Evolutionary conservation across 768 basidiomycete species (phyloP).

Genomic region (Russula sp.): DNA sequence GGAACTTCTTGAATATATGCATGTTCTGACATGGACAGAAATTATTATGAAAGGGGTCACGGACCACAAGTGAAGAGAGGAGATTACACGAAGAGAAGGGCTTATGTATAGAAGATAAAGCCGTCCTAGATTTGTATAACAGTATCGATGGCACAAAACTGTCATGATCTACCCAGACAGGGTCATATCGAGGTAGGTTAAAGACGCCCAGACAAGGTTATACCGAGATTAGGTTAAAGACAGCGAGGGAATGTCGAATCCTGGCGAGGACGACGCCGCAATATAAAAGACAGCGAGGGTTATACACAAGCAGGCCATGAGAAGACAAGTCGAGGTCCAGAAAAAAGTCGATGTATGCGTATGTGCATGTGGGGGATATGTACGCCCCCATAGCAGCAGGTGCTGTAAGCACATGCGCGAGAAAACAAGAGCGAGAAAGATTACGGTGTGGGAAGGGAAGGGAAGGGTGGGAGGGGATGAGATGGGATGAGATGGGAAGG

Average conservation of each 20-base stretch:
- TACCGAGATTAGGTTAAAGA: neutral
- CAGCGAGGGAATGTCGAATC: neutral
- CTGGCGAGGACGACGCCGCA: neutral
- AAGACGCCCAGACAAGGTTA: neutral
- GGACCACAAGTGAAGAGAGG: neutral
- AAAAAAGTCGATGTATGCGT: too few species aligned
- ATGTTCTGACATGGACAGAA: neutral
- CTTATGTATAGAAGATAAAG: neutral
- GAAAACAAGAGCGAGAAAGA: too few species aligned
- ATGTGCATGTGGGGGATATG: neutral
- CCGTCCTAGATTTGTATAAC: neutral
- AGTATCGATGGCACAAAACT: neutral
- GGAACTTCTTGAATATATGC: neutral
- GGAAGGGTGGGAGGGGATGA: too few species aligned
- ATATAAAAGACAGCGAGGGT: neutral
- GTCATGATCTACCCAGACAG: neutral
- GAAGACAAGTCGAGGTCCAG: too few species aligned
- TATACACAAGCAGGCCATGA: too few species aligned
- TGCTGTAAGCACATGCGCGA: too few species aligned
- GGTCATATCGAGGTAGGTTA: neutral
- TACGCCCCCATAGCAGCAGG: neutral
- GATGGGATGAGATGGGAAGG: neutral
- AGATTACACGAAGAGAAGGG: neutral
- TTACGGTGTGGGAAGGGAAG: neutral
- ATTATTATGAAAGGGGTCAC: neutral